A percentile compares a stretch with the other conserved stretches of the same genome.
Evolutionary conservation across 2,329 filamentous ascomycete genomes (phyloP).

Genomic region (Tympanopsis confertula): DNA sequence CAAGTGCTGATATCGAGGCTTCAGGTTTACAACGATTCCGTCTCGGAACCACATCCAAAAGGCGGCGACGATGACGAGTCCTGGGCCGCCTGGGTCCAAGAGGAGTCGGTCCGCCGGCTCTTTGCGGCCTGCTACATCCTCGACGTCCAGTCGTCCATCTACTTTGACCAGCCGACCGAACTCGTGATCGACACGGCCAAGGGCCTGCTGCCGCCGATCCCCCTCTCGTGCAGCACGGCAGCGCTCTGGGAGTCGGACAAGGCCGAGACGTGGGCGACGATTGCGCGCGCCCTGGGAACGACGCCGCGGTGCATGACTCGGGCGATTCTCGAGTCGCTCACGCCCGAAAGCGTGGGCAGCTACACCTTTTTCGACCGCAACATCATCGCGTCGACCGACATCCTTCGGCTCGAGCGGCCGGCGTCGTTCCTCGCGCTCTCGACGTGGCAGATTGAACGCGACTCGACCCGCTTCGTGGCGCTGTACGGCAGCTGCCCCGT

Average conservation of each 20-base stretch:
- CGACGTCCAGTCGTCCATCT: slow-evolving; percentile 42
- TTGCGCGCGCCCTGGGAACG: slow-evolving; percentile 11
- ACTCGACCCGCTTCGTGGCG: slow-evolving; percentile 5
- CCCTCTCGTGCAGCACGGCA: slow-evolving; percentile 30
- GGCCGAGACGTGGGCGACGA: slow-evolving; percentile 30
- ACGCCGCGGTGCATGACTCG: slow-evolving; percentile 9
- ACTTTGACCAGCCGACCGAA: slow-evolving; percentile 31
- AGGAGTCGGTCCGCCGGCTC: slow-evolving; percentile 39
- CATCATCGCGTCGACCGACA: background rate
- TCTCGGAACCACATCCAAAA: background rate
- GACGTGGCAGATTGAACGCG: slow-evolving; percentile 3
- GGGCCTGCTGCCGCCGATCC: slow-evolving; percentile 24
- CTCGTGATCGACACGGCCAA: slow-evolving; percentile 22
- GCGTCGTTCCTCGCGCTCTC: slow-evolving; percentile 1
- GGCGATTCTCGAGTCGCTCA: background rate
- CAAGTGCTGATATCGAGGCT: background rate
- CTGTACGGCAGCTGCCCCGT: slow-evolving; percentile 32
- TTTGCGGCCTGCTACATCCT: slow-evolving; percentile 43
- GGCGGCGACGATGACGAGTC: slow-evolving; percentile 16
- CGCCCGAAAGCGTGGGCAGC: background rate
- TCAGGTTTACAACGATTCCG: slow-evolving; percentile 23
- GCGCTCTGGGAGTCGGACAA: slow-evolving; percentile 36
- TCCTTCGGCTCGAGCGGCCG: background rate
- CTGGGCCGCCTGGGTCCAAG: slow-evolving; percentile 40
- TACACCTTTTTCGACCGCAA: background rate